phyloP scores from a whole-genome alignment of 163 green algal genomes.

The Picocystis sp. region DNA sequence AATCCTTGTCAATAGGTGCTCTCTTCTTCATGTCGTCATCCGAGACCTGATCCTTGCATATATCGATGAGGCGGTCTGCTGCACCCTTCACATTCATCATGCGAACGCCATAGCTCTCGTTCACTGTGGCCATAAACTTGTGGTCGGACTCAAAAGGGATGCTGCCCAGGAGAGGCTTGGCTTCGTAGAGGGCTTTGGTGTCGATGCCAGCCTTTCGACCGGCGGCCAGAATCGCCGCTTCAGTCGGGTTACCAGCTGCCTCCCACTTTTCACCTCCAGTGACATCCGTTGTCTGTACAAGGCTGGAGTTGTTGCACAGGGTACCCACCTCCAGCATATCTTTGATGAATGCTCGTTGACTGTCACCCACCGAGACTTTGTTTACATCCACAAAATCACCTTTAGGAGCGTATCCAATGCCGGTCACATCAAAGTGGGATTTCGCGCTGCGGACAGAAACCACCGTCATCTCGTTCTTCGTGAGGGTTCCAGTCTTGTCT shows the following conservation, averaged over 20 bases:
- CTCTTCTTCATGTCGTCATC: conserved; percentile 21
- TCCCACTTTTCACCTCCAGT: conserved; percentile 7
- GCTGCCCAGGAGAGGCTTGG: neutral
- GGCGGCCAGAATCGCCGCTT: conserved; percentile 8
- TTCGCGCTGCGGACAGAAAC: too few species aligned
- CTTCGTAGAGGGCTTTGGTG: conserved; percentile 4
- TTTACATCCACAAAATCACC: conserved; percentile 13
- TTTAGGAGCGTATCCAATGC: conserved; percentile 24
- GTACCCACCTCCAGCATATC: conserved; percentile 41
- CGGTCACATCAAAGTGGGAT: conserved; percentile 18
- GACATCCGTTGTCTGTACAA: conserved; percentile 5
- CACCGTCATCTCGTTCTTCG: conserved; percentile 84
- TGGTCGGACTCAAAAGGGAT: conserved; percentile 11
- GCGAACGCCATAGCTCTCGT: conserved; percentile 3
- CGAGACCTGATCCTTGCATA: conserved; percentile 24
- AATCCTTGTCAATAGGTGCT: too few species aligned
- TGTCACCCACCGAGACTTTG: too few species aligned
- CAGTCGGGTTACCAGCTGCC: conserved; percentile 6
- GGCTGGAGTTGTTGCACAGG: conserved; percentile 55
- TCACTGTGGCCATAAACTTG: conserved; percentile 15
- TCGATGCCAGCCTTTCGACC: conserved; percentile 6
- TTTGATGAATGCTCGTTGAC: conserved; percentile 11
- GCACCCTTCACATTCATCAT: conserved; percentile 21
- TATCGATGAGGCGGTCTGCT: conserved; percentile 47
- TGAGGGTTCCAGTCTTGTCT: conserved; percentile 85